These are phyloP conservation scores for Euphorbia celastroides DNA, from an alignment of 441 rosid genomes.

Conservation along the genomic window DNA sequence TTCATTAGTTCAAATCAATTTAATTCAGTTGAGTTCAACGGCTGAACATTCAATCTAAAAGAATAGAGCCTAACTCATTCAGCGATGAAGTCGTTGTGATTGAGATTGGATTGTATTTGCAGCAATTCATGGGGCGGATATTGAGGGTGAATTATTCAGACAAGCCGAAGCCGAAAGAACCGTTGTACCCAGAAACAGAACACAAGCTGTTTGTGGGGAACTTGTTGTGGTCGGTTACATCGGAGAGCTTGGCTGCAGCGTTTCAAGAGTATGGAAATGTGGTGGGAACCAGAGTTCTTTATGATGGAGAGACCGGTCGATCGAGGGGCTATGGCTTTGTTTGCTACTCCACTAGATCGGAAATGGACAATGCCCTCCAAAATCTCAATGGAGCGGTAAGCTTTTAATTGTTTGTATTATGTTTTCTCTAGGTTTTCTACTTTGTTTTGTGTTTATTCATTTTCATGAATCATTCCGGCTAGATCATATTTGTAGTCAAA, in stretches of 20 bases:
- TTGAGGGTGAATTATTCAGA: conserved; percentile 78
- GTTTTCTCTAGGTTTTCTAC: no score
- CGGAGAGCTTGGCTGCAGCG: conserved; percentile 62
- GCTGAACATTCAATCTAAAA: no score
- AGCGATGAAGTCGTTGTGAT: neutral
- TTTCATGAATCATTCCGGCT: no score
- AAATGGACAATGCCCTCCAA: conserved; percentile 75
- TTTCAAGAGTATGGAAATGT: conserved; percentile 71
- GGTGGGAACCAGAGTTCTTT: conserved; percentile 57
- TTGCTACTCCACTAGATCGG: conserved; percentile 48
- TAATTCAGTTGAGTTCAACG: no score
- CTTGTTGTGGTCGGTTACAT: conserved; percentile 75
- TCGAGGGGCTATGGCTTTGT: conserved; percentile 87
- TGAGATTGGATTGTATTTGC: neutral
- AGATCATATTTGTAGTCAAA: no score
- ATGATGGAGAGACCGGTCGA: conserved; percentile 74
- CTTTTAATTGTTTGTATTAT: no score
- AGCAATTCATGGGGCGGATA: conserved; percentile 66
- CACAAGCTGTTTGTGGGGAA: conserved; percentile 80
- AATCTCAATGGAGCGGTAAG: conserved; percentile 66
- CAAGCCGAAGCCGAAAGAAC: conserved; percentile 57
- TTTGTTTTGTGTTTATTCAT: no score
- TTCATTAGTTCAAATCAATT: no score
- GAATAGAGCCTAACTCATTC: no score
- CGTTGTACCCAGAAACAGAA: conserved; percentile 80